Evolutionary conservation across 2,329 filamentous ascomycete genomes (phyloP), one percentile per base, ranked within the genome.

Genomic region (Cordyceps fumosorosea): DNA sequence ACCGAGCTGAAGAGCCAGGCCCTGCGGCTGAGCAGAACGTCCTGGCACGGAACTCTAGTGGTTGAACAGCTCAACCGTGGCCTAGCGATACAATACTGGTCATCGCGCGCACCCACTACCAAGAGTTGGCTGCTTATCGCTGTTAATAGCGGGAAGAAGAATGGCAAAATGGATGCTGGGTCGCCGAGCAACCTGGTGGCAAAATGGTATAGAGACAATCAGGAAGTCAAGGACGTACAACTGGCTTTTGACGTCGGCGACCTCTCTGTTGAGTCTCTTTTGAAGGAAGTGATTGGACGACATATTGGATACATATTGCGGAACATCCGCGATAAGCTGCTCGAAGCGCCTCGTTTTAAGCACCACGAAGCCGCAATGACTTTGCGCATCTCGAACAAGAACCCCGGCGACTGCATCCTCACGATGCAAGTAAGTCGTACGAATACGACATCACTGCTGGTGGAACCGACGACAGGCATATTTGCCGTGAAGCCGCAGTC

Each of bases 101-200:
- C 84, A 18, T 82, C 84, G 56, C 84, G 87, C 14, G 66, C 69
- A 22, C 67, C 69, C 5, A 71, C 75, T 34, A 77, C 77, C 47
- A 96, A 96, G 77, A 96, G 87, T 72, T 99, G 95, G 93, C 80
- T 99, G 54, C 88, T 98, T 66, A 80, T 99, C 56, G 93, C 92
- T 11, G 84, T 96, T 42, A 82, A 86, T 63, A 92, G 87, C 70
- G 88, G 88, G 60, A 81, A 78, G 62, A 71, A 73, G 48, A 75
- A 75, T 11, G 73, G 69, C 14, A 69, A 72, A 14, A 65, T 72
- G 1, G 76, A 80, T 56, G 70, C 76, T 5, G 80, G 77, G 63
- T 68, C 75, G 2, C 76, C 82, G 0, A 89, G 85, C 66, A 75
- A 74, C 54, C 72, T 95, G 52, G 81, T 78, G 2, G 76, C 88